Evolutionary conservation across 1,284 basidiomycete genomes (phyloP), one percentile per base, ranked within the genome.

Genomic region (Pseudozyma sp.): DNA sequence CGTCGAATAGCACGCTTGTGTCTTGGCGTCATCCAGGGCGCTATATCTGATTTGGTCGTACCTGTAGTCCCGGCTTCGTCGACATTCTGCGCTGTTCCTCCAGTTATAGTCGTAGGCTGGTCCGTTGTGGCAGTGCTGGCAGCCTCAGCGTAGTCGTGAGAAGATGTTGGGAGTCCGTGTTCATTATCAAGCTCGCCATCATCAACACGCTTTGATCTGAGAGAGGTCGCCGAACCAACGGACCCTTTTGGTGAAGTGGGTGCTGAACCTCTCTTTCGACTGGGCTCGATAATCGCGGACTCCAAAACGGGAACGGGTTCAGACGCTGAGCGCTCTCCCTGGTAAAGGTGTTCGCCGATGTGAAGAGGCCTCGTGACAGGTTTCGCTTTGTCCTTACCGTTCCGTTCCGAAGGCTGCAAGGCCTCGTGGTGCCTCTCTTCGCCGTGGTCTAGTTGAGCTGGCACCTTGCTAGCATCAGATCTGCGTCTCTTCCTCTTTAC

Each of bases 1-100:
- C 67, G 60, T 53, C 60, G 56, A 31, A 70, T 69, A 18, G 57
- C 60, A 9, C 19, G 25, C 34, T 64, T 70, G 16, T 64, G 61
- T 25, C 57, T 47, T 9, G 48, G 48, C 5, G 67, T 70, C 67
- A 64, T 64, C 61, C 67, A 64, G 0, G 61, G 61, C 18, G 61
- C 67, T 10, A 64, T 64, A 21, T 60, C 57, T 3, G 67, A 70
- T 18, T 70, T 59, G 47, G 35, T 14, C 19, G 49, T 34, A 36
- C 56, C 59, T n/a, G 45, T 31, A 10, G 43, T n/a, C 3, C 25
- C 31, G 14, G 4, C 16, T 4, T 44, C 21, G 35, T 43, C 42
- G n/a, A 16, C 25, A 18, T 9, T 25, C 14, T 18, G 14, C 16
- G 43, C 38, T 43, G 36, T 11, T 1, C 56, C 48, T 34, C 43